A percentile compares a stretch with the other conserved stretches of the same genome.
phyloP scores from a whole-genome alignment of 441 rosid genomes.

The Populus hybrid region DNA sequence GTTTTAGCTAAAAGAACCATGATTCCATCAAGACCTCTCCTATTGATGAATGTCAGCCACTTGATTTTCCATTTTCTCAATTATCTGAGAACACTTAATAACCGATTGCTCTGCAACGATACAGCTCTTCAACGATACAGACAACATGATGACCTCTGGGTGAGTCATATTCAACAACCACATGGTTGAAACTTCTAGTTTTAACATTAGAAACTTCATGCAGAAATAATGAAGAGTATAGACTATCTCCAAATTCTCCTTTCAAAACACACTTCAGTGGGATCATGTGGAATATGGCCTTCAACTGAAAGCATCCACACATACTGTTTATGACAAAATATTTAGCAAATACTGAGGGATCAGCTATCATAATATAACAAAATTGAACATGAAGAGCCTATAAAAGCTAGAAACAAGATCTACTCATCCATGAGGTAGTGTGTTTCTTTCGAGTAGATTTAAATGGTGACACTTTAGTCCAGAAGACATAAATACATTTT shows the following conservation, averaged over 20 bases:
- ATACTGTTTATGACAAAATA: neutral
- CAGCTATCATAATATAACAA: neutral
- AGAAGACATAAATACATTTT: too few species aligned
- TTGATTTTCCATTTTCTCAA: conserved; percentile 86
- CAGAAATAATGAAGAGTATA: too few species aligned
- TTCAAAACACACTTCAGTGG: too few species aligned
- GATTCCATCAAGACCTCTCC: conserved; percentile 60
- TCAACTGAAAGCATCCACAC: neutral
- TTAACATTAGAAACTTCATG: too few species aligned
- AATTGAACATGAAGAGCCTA: neutral
- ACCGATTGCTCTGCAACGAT: conserved; percentile 88
- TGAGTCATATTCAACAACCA: neutral
- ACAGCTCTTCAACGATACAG: conserved; percentile 62
- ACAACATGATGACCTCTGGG: neutral
- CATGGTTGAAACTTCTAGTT: too few species aligned
- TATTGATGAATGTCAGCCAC: conserved; percentile 65
- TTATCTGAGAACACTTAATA: conserved; percentile 77
- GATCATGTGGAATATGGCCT: too few species aligned
- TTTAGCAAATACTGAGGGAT: neutral
- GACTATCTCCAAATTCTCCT: too few species aligned
- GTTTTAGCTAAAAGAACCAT: neutral
- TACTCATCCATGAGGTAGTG: too few species aligned
- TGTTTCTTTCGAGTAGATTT: too few species aligned
- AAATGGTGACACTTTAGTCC: too few species aligned
- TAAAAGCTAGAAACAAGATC: too few species aligned